Conservation (phyloP, 495 filamentous ascomycete species). For the Xylaria nigripes region DNA sequence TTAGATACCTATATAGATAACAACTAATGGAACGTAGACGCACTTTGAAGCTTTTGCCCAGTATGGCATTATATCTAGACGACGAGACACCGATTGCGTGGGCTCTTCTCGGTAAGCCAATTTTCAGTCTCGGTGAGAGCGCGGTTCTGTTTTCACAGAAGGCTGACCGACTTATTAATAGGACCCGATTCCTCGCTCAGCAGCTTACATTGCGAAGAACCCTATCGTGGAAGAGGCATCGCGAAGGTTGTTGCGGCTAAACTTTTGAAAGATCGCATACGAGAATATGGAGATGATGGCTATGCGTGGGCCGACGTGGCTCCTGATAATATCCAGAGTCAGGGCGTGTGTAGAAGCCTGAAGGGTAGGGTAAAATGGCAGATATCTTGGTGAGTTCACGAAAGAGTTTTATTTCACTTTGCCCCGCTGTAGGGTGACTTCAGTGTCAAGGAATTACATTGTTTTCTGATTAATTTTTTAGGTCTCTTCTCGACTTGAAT, state of each 20-base stretch:
- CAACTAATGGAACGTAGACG: slow-evolving; percentile 12
- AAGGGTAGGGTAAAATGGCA: slow-evolving; percentile 32
- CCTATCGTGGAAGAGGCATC: slow-evolving; percentile 35
- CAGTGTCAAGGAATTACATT: background rate
- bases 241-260: slow-evolving; percentile 36
- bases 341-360: slow-evolving; percentile 36
- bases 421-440: background rate
- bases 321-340: slow-evolving; percentile 31
- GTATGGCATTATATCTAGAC: slow-evolving; percentile 25
- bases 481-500: slow-evolving; percentile 22
- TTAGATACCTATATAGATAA: background rate
- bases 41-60: slow-evolving; percentile 31
- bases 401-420: background rate
- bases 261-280: slow-evolving; percentile 32
- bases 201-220: slow-evolving; percentile 25
- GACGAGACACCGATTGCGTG: slow-evolving; percentile 35
- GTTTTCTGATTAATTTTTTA: slow-evolving; percentile 3
- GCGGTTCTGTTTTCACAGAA: background rate
- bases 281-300: slow-evolving; percentile 31
- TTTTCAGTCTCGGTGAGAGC: background rate
- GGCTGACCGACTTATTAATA: background rate
- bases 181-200: slow-evolving; percentile 23
- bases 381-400: slow-evolving; percentile 35
- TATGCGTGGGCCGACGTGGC: slow-evolving; percentile 38
- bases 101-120: slow-evolving; percentile 31